Evolutionary conservation across 768 basidiomycete genomes (phyloP).

Genomic region (Phanerodontia chrysosporium): DNA sequence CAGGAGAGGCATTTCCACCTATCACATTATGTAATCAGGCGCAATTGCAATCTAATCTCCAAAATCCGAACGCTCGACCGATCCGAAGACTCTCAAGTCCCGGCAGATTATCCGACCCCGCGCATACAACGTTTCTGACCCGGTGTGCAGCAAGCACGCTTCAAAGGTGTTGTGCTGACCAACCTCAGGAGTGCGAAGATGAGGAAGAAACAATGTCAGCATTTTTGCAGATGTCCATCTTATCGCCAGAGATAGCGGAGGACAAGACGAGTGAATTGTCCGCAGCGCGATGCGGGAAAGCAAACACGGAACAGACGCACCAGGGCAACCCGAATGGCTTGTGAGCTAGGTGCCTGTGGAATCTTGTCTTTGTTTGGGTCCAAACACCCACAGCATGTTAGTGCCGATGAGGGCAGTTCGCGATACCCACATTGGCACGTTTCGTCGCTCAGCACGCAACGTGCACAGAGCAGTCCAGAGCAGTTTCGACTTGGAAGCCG

Average conservation of each 20-base stretch:
- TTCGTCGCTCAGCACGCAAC: neutral
- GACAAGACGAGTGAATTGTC: neutral
- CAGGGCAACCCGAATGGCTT: neutral
- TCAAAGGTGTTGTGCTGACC: neutral
- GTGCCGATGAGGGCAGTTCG: no score
- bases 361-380: neutral
- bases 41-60: neutral
- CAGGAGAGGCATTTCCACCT: constrained; percentile 7
- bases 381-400: neutral
- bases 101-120: neutral
- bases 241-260: neutral
- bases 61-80: neutral
- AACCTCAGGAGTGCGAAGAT: no score
- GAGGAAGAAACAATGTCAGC: no score
- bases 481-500: neutral
- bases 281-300: neutral
- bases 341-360: neutral
- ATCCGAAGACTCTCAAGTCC: neutral
- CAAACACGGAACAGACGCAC: neutral
- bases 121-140: neutral
- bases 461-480: neutral
- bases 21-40: constrained; percentile 5
- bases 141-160: neutral
- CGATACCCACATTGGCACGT: no score
- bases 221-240: no score